Evolutionary conservation across 805 yeast genomes (phyloP).

Genomic region (Diddensiella caesifluorescens): DNA sequence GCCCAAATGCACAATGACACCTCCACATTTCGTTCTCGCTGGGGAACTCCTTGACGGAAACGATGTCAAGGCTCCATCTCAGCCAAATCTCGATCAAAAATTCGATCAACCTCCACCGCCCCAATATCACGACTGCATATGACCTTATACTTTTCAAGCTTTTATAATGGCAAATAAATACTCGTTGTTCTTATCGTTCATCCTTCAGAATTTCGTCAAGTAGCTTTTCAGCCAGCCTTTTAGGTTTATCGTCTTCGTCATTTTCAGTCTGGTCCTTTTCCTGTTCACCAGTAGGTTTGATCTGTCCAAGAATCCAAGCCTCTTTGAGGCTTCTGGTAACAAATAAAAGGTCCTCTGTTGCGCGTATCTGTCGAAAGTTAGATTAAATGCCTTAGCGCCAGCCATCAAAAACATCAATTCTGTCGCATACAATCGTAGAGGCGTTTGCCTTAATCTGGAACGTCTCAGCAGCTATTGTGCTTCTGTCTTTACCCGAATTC

Average conservation of each 20-base stretch:
- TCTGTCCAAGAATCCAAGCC: constrained; percentile 40
- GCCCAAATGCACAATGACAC: too few species aligned
- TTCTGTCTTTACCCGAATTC: constrained; percentile 30
- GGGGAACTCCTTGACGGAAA: too few species aligned
- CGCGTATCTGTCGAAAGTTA: too few species aligned
- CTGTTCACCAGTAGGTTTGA: constrained; percentile 21
- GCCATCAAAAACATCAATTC: constrained; percentile 12
- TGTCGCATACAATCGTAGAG: constrained; percentile 26
- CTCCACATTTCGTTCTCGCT: too few species aligned
- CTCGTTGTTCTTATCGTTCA: not conserved
- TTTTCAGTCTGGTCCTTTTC: constrained; percentile 13
- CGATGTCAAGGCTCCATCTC: too few species aligned
- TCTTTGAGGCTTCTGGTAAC: constrained; percentile 37
- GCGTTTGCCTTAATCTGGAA: constrained; percentile 37
- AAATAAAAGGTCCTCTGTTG: constrained; percentile 36
- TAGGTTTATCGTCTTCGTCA: constrained; percentile 6
- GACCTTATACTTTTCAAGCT: too few species aligned
- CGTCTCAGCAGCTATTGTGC: constrained; percentile 36
- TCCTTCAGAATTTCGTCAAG: constrained; percentile 10
- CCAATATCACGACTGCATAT: constrained; percentile 1
- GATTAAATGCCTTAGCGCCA: constrained; percentile 31
- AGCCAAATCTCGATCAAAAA: too few species aligned
- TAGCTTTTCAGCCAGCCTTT: constrained; percentile 1
- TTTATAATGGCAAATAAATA: not conserved
- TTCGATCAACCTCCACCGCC: constrained; percentile 1